Conservation (phyloP, 2,329 filamentous ascomycete genomes). For the Ophiostoma perfectum region DNA sequence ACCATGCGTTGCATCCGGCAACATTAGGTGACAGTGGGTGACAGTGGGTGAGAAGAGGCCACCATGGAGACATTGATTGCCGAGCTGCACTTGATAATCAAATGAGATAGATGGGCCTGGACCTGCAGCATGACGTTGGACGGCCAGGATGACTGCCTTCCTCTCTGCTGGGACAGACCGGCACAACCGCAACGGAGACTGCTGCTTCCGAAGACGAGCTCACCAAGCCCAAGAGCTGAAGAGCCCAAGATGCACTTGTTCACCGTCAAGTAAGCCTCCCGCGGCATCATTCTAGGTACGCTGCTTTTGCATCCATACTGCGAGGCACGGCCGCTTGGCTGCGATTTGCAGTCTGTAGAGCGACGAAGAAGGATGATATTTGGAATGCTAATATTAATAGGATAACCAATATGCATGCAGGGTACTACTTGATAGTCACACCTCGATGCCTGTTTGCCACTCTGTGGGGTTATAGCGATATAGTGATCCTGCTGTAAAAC, state of each 20-base stretch:
- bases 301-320: too few species aligned
- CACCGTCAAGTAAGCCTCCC: too few species aligned
- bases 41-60: not conserved
- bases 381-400: too few species aligned
- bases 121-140: not conserved
- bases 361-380: too few species aligned
- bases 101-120: not conserved
- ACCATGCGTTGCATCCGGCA: not conserved
- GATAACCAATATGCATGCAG: too few species aligned
- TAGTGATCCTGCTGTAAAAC: not conserved
- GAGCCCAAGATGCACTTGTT: too few species aligned
- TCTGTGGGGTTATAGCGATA: not conserved
- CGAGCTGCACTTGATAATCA: not conserved
- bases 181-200: not conserved
- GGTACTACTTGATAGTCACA: too few species aligned
- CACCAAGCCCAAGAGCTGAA: not conserved
- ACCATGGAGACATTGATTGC: not conserved
- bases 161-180: not conserved
- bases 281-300: too few species aligned
- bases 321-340: too few species aligned
- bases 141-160: not conserved
- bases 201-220: not conserved
- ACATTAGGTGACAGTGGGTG: not conserved
- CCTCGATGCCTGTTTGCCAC: not conserved
- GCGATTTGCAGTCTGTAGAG: too few species aligned